Conservation (phyloP, 2,329 filamentous ascomycete species). For the Hymenoscyphus albidus region DNA sequence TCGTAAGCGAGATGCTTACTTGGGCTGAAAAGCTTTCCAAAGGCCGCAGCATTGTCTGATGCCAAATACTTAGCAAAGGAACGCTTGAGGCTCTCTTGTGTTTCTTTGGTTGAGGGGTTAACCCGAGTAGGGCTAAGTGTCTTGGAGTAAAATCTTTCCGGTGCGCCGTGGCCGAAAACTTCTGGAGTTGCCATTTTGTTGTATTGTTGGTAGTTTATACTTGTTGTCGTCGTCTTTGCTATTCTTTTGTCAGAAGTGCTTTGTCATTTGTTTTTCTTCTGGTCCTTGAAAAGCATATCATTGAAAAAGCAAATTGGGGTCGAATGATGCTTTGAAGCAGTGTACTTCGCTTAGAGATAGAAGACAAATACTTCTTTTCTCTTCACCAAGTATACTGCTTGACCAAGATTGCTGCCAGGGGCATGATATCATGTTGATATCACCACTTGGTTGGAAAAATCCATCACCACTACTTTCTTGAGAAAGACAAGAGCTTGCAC, state of each 20-base stretch:
- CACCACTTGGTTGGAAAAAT: neutral
- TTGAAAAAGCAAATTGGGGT: neutral
- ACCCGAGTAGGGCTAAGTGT: constrained; percentile 26
- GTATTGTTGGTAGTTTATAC: neutral
- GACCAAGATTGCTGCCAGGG: neutral
- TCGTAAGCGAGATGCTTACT: constrained; percentile 52
- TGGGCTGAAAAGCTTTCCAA: constrained; percentile 46
- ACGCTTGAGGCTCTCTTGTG: constrained; percentile 33
- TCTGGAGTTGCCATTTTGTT: constrained; percentile 29
- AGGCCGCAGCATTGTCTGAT: constrained; percentile 25
- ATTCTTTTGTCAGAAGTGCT: neutral
- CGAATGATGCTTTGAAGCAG: neutral
- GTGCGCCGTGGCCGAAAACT: constrained; percentile 25
- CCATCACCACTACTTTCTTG: neutral
- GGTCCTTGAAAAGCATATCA: neutral
- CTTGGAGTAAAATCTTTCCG: constrained; percentile 27
- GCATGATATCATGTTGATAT: constrained; percentile 3
- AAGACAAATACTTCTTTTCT: neutral
- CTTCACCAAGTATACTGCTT: neutral
- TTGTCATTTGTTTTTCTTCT: neutral
- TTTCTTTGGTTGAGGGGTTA: constrained; percentile 28
- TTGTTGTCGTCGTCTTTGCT: neutral
- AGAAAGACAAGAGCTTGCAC: neutral
- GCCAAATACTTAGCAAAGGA: constrained; percentile 34
- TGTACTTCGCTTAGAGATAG: neutral